phyloP scores from a whole-genome alignment of 2,329 filamentous ascomycete genomes.

The Cryoendolithus antarcticus region DNA sequence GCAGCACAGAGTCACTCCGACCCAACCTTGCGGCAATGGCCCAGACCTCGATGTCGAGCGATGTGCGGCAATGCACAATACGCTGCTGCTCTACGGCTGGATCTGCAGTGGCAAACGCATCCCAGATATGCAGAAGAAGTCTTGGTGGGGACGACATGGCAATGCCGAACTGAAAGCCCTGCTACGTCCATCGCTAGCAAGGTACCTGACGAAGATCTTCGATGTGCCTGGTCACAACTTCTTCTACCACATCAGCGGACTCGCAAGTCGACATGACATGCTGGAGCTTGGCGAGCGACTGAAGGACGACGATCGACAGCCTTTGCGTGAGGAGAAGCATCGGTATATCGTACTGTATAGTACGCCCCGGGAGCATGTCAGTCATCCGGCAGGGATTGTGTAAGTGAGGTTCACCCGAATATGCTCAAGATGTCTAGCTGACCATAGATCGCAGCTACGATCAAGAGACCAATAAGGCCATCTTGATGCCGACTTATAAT shows the following conservation, averaged over 20 bases:
- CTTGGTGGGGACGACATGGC: conserved; percentile 22
- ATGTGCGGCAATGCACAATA: conserved; percentile 23
- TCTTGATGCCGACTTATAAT: conserved; percentile 23
- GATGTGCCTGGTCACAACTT: conserved; percentile 20
- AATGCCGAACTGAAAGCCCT: conserved; percentile 14
- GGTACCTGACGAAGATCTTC: conserved; percentile 21
- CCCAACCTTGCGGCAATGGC: conserved; percentile 11
- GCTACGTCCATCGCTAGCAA: conserved; percentile 16
- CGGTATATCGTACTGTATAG: conserved; percentile 20
- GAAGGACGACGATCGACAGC: conserved; percentile 14
- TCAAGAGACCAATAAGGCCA: conserved; percentile 17
- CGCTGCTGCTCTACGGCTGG: conserved; percentile 23
- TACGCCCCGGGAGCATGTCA: conserved; percentile 18
- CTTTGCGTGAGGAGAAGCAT: conserved; percentile 15
- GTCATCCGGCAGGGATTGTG: conserved; percentile 20
- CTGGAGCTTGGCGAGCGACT: conserved; percentile 18
- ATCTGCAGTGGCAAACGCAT: conserved; percentile 21
- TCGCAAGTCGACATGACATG: conserved; percentile 18
- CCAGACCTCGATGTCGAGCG: conserved; percentile 19
- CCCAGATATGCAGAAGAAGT: conserved; percentile 16
- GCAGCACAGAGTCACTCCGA: conserved; percentile 18
- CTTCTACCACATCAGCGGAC: conserved; percentile 21
- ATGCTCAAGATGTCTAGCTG: neutral
- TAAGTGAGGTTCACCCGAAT: conserved; percentile 6
- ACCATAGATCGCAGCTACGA: conserved; percentile 11